Evolutionary conservation across 2,329 filamentous ascomycete species (phyloP).

Genomic region (Penicillium sp.): DNA sequence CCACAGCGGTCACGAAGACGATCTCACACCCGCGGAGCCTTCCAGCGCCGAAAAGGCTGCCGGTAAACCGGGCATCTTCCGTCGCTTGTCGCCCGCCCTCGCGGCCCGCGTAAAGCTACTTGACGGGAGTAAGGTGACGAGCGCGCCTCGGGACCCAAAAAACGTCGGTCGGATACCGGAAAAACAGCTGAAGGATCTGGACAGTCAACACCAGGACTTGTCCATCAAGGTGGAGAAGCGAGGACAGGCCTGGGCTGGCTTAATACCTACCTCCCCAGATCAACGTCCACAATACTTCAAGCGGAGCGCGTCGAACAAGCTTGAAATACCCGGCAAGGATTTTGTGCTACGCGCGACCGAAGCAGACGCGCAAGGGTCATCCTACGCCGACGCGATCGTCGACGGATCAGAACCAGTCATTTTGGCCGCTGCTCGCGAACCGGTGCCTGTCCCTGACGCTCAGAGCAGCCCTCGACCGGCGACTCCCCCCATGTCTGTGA

Average conservation of each 20-base stretch:
- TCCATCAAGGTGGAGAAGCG: conserved; percentile 45
- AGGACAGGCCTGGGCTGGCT: conserved; percentile 43
- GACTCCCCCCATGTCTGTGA: conserved; percentile 36
- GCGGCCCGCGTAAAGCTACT: conserved; percentile 49
- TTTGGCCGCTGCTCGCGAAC: conserved; percentile 11
- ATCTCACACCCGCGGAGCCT: conserved; percentile 22
- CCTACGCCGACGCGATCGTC: conserved; percentile 23
- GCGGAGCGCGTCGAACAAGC: conserved; percentile 26
- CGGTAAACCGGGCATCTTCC: conserved; percentile 43
- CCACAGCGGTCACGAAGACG: conserved; percentile 39
- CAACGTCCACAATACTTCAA: conserved; percentile 18
- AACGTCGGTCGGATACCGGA: conserved; percentile 46
- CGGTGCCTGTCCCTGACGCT: conserved; percentile 17
- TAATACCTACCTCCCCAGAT: conserved; percentile 19
- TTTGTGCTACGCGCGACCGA: conserved; percentile 21
- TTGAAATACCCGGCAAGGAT: conserved; percentile 28
- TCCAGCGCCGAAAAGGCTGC: conserved; percentile 34
- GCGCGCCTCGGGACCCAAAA: conserved; percentile 29
- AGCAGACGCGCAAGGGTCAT: conserved; percentile 14
- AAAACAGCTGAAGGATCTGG: conserved; percentile 47
- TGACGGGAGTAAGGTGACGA: conserved; percentile 40
- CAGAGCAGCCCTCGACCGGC: conserved; percentile 16
- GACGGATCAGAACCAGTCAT: conserved; percentile 21
- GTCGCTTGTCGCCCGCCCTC: conserved; percentile 47
- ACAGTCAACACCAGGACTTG: conserved; percentile 43